Percentiles rank a stretch among this genome's conserved stretches.
Evolutionary conservation across 495 filamentous ascomycete genomes (phyloP).

Genomic region (Talaromyces stipitatus): DNA sequence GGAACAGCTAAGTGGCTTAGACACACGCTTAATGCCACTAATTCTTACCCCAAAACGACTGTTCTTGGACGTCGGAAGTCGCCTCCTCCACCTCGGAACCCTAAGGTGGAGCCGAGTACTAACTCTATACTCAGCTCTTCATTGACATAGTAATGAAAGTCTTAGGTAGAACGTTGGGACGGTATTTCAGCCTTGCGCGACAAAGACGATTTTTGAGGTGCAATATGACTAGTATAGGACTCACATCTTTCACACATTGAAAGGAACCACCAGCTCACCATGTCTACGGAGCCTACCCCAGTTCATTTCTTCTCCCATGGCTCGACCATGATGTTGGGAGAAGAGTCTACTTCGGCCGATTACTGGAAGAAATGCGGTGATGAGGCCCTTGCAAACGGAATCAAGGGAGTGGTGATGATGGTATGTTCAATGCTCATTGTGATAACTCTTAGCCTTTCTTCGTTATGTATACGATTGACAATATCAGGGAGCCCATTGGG

Average conservation of each 20-base stretch:
- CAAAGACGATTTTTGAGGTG: too few species aligned
- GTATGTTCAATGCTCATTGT: slow-evolving; percentile 21
- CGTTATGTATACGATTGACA: neutral
- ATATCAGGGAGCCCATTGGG: slow-evolving; percentile 54
- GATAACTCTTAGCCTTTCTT: neutral
- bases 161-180: too few species aligned
- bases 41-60: neutral
- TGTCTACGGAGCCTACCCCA: slow-evolving; percentile 29
- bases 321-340: slow-evolving; percentile 61
- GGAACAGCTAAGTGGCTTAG: too few species aligned
- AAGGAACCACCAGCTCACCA: neutral
- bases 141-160: neutral
- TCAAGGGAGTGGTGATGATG: slow-evolving; percentile 58
- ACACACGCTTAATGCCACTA: too few species aligned
- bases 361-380: slow-evolving; percentile 59
- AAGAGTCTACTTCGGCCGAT: slow-evolving; percentile 45
- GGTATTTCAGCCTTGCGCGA: too few species aligned
- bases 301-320: slow-evolving; percentile 64
- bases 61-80: neutral
- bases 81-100: neutral
- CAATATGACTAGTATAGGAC: neutral
- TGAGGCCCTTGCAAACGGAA: slow-evolving; percentile 43
- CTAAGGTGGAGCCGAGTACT: neutral
- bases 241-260: neutral
- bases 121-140: neutral